A percentile compares a stretch with the other conserved stretches of the same genome.
Conservation (phyloP, 306 rosid species). For the Trifolium pratense region DNA sequence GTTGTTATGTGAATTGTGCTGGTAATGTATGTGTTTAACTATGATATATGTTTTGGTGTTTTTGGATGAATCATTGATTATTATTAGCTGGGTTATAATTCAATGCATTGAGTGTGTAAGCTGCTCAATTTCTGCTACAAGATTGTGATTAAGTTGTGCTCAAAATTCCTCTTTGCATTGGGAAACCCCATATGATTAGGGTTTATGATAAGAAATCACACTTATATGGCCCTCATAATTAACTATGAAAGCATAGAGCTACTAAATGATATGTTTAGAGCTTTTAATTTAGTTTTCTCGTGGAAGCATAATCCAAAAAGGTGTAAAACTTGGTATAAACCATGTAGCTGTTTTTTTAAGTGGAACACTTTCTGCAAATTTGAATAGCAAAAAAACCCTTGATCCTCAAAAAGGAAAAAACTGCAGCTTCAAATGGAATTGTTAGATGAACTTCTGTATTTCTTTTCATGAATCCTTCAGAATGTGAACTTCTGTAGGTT, state of each 20-base stretch:
- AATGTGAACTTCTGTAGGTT: background rate
- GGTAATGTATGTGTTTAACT: constrained; percentile 22
- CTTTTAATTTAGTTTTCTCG: background rate
- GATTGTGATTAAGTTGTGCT: background rate
- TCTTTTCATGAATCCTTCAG: constrained; percentile 12
- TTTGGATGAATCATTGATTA: constrained; percentile 25
- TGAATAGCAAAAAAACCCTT: background rate
- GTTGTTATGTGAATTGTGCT: constrained; percentile 8
- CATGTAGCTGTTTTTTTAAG: background rate
- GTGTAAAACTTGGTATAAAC: background rate
- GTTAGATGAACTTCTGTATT: constrained; percentile 21
- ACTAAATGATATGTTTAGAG: background rate
- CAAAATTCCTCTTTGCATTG: background rate
- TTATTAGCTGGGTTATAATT: background rate
- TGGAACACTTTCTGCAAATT: constrained; percentile 13
- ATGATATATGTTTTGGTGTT: constrained; percentile 19
- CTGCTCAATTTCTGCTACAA: constrained; percentile 4
- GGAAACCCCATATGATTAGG: background rate
- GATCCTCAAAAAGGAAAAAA: background rate
- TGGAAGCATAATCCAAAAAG: background rate
- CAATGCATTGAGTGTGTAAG: background rate
- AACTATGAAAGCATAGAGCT: background rate
- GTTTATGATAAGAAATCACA: background rate
- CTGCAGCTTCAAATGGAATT: constrained; percentile 20
- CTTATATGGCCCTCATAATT: background rate